Base-by-base conservation (phyloP, 257 asterid species). In the Knoxia roxburghii region DNA sequence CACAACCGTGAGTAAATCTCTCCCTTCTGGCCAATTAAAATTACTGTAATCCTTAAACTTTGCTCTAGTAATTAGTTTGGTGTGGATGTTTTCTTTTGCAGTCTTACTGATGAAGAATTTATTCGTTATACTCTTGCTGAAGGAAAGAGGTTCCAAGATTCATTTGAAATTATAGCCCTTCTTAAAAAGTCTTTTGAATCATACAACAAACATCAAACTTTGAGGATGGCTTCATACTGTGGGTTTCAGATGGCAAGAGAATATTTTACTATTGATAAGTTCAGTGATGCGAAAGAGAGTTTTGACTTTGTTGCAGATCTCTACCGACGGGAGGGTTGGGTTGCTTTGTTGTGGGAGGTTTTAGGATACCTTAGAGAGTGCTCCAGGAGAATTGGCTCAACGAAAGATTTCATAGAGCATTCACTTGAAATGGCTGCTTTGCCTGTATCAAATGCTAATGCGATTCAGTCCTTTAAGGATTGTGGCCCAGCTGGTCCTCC, bases 371-470 rank as follows among this genome's bases (percentile, higher is more conserved):
- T 94, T 78, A 86, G 95, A 69, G 97, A 94, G 80, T 94, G 99
- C 80, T 88, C 97, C 21, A 81, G 78, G 79, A 87, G 83, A 72
- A 78, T 73, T 74, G 84, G 82, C 64, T 84, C 86, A 0, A 86
- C 82, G 56, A 94, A 94, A 82, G 97, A 94, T 80, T 94, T 90
- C 70, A 68, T 87, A 24, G 97, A 94, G 78, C 87, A 90, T 75
- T 94, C 99, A 57, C 97, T 94, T 82, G 99, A 90, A 81, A 87
- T 90, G 97, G 95, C 99, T 75, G 93, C 97, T 29, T 76, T 94
- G 67, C 99, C 99, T 24, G 79, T 84, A 58, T 85, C 85, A 71
- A 70, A 65, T 49, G 65, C 83, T 75, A 78, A 66, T 35, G 60
- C 56, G 53, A 82, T 72, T 68, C 79, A 80, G 43, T 78, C 66